These are phyloP conservation scores for Exophiala calicioides DNA, from an alignment of 2,329 filamentous ascomycete genomes.

Conservation along the genomic window DNA sequence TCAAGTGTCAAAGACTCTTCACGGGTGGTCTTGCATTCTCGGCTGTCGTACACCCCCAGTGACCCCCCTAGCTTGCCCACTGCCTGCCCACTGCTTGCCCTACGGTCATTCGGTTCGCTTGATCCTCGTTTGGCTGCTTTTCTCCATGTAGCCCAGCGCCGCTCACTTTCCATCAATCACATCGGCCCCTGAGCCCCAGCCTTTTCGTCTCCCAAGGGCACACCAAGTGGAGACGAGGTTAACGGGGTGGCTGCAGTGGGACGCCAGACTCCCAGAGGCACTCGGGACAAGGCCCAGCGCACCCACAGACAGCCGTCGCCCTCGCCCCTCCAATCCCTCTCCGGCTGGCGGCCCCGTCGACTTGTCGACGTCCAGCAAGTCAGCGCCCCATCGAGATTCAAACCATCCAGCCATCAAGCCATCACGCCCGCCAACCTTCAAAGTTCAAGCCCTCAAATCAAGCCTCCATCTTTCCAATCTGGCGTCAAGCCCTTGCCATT, in stretches of 20 bases:
- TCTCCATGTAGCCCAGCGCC: too few relatives aligned
- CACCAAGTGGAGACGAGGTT: slow-evolving; percentile 2
- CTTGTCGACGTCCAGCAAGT: slow-evolving; percentile 1
- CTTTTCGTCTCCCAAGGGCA: neutral
- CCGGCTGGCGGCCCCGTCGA: neutral
- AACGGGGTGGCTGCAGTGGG: slow-evolving; percentile 20
- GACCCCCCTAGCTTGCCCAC: too few relatives aligned
- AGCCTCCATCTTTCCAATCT: slow-evolving; percentile 25
- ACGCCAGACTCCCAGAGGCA: slow-evolving; percentile 13
- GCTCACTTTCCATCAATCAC: slow-evolving; percentile 19
- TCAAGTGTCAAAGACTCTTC: too few relatives aligned
- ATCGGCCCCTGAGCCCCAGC: slow-evolving; percentile 2
- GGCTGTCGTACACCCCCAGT: too few relatives aligned
- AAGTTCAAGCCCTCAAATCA: neutral
- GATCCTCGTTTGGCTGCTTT: too few relatives aligned
- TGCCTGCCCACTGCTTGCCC: too few relatives aligned
- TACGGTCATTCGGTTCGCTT: too few relatives aligned
- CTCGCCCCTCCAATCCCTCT: neutral
- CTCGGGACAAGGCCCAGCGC: neutral
- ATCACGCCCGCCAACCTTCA: neutral
- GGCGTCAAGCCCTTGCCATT: slow-evolving; percentile 18
- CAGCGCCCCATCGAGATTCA: slow-evolving; percentile 4
- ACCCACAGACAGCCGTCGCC: too few relatives aligned
- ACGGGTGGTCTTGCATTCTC: too few relatives aligned
- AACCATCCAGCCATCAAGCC: slow-evolving; percentile 1